phyloP scores from a whole-genome alignment of 768 basidiomycete species.

The Leccinum uliginosum region DNA sequence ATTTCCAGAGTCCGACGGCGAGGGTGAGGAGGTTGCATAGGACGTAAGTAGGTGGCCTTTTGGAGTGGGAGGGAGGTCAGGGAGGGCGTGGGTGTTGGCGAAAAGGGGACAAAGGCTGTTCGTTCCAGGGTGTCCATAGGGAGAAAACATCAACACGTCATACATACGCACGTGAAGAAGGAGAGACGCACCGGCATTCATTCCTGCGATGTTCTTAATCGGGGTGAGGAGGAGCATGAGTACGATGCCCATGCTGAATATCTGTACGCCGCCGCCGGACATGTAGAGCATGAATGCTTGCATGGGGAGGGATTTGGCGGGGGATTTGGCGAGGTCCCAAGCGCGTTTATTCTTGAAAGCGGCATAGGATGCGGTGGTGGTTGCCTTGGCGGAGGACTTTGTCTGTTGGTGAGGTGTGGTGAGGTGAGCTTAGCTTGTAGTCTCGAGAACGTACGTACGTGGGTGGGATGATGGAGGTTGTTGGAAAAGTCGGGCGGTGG shows the following conservation, averaged over 20 bases:
- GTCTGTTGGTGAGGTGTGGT: constrained; percentile 32
- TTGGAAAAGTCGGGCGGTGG: constrained; percentile 68
- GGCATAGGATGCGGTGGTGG: constrained; percentile 50
- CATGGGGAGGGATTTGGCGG: constrained; percentile 92
- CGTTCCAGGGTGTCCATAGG: too few species aligned
- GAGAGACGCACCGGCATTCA: constrained; percentile 65
- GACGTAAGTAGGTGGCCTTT: constrained; percentile 69
- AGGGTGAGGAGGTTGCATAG: constrained; percentile 75
- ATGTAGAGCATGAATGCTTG: constrained; percentile 99
- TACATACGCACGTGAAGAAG: neutral
- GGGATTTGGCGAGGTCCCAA: constrained; percentile 80
- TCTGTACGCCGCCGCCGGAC: constrained; percentile 93
- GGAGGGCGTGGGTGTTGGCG: constrained; percentile 41
- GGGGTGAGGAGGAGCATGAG: constrained; percentile 88
- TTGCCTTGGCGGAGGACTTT: constrained; percentile 35
- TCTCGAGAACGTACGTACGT: constrained; percentile 9
- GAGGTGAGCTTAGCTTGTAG: neutral
- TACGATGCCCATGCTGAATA: constrained; percentile 96
- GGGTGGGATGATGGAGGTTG: constrained; percentile 31
- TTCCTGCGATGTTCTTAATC: constrained; percentile 75
- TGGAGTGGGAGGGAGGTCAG: constrained; percentile 56
- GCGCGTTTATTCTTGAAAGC: constrained; percentile 73
- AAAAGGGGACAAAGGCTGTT: constrained; percentile 70
- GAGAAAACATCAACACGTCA: neutral
- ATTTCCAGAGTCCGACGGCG: constrained; percentile 88